phyloP scores from a whole-genome alignment of 768 basidiomycete genomes.

The Leucosporidium yakuticum region DNA sequence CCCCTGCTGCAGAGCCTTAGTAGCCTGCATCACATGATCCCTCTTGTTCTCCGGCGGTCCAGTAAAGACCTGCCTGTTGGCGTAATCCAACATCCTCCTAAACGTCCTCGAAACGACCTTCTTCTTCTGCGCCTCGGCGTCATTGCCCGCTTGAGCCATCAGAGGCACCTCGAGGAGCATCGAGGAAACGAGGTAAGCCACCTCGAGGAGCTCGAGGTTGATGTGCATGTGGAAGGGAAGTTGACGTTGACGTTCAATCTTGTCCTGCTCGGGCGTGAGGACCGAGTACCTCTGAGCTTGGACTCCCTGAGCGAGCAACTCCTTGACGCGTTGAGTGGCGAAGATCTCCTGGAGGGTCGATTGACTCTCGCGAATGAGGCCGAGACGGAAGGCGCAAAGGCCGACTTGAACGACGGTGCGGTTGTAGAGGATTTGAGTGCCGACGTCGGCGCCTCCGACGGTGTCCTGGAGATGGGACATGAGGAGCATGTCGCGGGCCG shows the following conservation, averaged over 20 bases:
- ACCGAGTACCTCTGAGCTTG: constrained; percentile 65
- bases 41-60: constrained; percentile 75
- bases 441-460: constrained; percentile 90
- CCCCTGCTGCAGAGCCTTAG: constrained; percentile 89
- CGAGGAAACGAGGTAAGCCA: constrained; percentile 94
- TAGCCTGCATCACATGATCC: constrained; percentile 99
- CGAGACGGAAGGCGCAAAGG: constrained; percentile 90
- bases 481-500: constrained; percentile 92
- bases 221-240: constrained; percentile 99
- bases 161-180: constrained; percentile 98
- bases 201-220: constrained; percentile 94
- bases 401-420: constrained; percentile 95
- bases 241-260: constrained; percentile 88
- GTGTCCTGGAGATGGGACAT: constrained; percentile 99
- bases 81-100: constrained; percentile 88
- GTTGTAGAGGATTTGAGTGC: constrained; percentile 96
- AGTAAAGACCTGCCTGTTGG: constrained; percentile 94
- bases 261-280: constrained; percentile 89
- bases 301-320: constrained; percentile 90
- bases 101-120: constrained; percentile 95
- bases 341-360: constrained; percentile 91
- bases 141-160: constrained; percentile 69
- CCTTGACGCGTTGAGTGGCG: constrained; percentile 91
- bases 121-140: constrained; percentile 86
- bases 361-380: constrained; percentile 89